Evolutionary conservation across 371 early-diverging fungal genomes (phyloP).

Genomic region (Entomophthora muscae): DNA sequence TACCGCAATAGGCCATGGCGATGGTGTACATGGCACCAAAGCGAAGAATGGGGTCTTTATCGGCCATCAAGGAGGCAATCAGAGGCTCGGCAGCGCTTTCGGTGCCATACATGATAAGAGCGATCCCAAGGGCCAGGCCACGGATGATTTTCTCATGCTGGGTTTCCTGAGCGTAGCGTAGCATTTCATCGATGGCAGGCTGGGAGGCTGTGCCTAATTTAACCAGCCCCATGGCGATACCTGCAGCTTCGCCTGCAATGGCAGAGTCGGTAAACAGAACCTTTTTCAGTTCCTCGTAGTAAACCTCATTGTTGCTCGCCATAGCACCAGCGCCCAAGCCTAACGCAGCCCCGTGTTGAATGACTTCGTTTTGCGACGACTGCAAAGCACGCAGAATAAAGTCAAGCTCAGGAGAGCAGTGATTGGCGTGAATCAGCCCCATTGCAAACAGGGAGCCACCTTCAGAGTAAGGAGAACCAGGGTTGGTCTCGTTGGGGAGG

Average conservation of each 20-base stretch:
- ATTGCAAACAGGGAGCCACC: constrained; percentile 97
- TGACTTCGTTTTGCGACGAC: constrained; percentile 67
- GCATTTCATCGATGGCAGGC: constrained; percentile 79
- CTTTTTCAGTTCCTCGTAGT: constrained; percentile 61
- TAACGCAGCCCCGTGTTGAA: constrained; percentile 96
- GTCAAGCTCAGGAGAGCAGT: constrained; percentile 58
- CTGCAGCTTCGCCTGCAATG: constrained; percentile 96
- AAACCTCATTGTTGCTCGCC: constrained; percentile 76
- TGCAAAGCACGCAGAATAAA: constrained; percentile 68
- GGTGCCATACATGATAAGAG: constrained; percentile 88
- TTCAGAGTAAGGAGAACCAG: constrained; percentile 76
- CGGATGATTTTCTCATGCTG: constrained; percentile 97
- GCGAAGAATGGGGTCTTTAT: constrained; percentile 89
- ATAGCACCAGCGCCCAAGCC: constrained; percentile 95
- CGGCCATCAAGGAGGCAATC: constrained; percentile 59
- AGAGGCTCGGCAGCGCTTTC: constrained; percentile 82
- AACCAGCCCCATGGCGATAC: constrained; percentile 91
- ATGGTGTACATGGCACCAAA: constrained; percentile 93
- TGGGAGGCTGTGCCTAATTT: constrained; percentile 84
- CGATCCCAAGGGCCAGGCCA: constrained; percentile 82
- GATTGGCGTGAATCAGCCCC: constrained; percentile 94
- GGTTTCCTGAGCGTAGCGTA: constrained; percentile 89
- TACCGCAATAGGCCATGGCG: constrained; percentile 95
- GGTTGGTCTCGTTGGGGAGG: constrained; percentile 78
- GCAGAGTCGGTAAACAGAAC: constrained; percentile 86